A percentile compares a stretch with the other conserved stretches of the same genome.
phyloP scores from a whole-genome alignment of 23 red algal genomes.

The Agarophyton chilense region DNA sequence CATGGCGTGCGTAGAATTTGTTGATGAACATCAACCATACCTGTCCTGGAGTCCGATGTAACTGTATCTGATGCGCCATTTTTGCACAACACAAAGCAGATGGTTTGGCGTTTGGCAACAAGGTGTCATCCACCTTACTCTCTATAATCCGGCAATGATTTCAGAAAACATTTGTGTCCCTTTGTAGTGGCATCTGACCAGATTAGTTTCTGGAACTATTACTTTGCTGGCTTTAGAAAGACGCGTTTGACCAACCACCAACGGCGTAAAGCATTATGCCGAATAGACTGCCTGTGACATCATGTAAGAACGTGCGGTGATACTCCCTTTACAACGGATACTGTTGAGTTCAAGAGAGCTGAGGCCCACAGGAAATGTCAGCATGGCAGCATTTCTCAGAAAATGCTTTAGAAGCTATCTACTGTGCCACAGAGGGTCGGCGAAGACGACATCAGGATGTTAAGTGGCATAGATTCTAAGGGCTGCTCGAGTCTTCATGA shows the following conservation, averaged over 20 bases:
- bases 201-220: too few relatives aligned
- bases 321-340: neutral
- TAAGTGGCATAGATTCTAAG: neutral
- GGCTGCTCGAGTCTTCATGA: neutral
- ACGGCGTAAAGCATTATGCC: neutral
- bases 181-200: too few relatives aligned
- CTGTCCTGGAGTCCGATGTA: neutral
- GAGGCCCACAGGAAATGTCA: neutral
- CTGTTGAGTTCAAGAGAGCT: neutral
- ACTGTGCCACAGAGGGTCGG: slow-evolving; percentile 3
- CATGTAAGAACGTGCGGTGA: neutral
- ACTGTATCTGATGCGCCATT: neutral
- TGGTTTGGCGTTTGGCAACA: neutral
- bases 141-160: neutral
- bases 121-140: neutral
- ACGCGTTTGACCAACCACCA: neutral
- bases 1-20: neutral
- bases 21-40: neutral
- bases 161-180: neutral
- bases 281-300: neutral
- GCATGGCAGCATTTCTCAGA: neutral
- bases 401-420: neutral
- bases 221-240: neutral
- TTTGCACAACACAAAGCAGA: neutral
- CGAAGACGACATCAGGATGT: neutral